Conservation (phyloP, 306 rosid genomes). For the Coriaria nepalensis region DNA sequence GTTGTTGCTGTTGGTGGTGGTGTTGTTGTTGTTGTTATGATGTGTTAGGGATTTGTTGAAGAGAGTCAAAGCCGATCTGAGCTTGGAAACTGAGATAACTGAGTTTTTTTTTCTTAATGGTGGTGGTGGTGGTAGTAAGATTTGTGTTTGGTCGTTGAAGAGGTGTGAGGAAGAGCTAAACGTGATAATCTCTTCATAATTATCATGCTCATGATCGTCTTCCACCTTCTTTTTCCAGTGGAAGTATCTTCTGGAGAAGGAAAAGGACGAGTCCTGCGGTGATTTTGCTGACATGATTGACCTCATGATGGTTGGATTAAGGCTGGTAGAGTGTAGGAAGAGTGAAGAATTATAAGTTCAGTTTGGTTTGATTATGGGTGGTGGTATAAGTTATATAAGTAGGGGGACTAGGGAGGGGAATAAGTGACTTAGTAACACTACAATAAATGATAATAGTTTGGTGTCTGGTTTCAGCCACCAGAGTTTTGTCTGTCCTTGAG, state of each 20-base stretch:
- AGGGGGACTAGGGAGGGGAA: too few species aligned
- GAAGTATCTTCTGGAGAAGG: conserved; percentile 75
- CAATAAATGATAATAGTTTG: too few species aligned
- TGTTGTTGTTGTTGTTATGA: neutral
- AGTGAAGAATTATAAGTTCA: neutral
- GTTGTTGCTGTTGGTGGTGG: too few species aligned
- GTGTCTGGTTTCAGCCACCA: too few species aligned
- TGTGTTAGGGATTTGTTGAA: conserved; percentile 17
- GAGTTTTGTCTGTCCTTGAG: too few species aligned
- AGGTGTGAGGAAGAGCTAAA: conserved; percentile 24
- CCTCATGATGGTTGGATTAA: conserved; percentile 26
- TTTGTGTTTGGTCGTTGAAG: conserved; percentile 17
- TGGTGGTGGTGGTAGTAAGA: neutral
- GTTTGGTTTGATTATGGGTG: too few species aligned
- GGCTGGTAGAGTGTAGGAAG: neutral
- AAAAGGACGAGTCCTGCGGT: conserved; percentile 67
- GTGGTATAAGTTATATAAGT: too few species aligned
- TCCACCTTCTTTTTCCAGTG: conserved; percentile 56
- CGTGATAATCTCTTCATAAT: conserved; percentile 36
- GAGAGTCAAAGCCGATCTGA: conserved; percentile 38
- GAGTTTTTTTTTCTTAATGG: conserved; percentile 12
- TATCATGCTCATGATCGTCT: conserved; percentile 15
- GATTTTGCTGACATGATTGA: conserved; percentile 54
- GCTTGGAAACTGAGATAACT: conserved; percentile 28
- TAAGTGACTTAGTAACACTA: too few species aligned